Evolutionary conservation across 805 yeast species (phyloP).

Genomic region (Candida rishiriensis): DNA sequence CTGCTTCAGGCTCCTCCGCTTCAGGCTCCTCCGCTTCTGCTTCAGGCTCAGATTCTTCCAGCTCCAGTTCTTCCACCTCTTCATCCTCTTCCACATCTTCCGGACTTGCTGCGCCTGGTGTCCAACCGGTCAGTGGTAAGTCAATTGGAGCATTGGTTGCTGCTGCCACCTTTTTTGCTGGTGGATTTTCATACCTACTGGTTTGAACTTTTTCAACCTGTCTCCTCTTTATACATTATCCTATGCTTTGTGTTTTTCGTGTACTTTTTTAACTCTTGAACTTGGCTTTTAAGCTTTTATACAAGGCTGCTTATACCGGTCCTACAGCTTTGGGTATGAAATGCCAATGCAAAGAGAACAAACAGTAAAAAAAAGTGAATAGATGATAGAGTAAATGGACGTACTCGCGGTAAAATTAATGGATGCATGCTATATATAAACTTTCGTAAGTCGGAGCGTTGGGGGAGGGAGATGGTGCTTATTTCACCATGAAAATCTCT

Average conservation of each 20-base stretch:
- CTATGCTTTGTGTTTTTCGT: neutral
- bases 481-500: constrained; percentile 82
- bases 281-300: too few relatives aligned
- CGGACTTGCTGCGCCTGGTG: constrained; percentile 12
- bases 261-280: neutral
- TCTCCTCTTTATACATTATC: neutral
- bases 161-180: constrained; percentile 35
- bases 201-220: constrained; percentile 3
- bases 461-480: neutral
- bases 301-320: too few relatives aligned
- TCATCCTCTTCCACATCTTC: constrained; percentile 23
- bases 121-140: constrained; percentile 17
- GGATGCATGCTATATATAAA: too few relatives aligned
- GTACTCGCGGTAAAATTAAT: too few relatives aligned
- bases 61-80: constrained; percentile 15
- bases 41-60: constrained; percentile 17
- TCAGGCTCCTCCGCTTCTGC: constrained; percentile 14
- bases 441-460: too few relatives aligned
- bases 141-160: constrained; percentile 31
- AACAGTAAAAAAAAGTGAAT: too few relatives aligned
- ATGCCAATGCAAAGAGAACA: too few relatives aligned
- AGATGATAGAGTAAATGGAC: too few relatives aligned
- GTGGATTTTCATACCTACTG: constrained; percentile 40
- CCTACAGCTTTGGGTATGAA: too few relatives aligned
- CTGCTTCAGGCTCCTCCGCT: constrained; percentile 12